Percentiles rank a stretch among this genome's conserved stretches.
Evolutionary conservation across 306 rosid species (phyloP).

Genomic region (Gastrolobium villosum): DNA sequence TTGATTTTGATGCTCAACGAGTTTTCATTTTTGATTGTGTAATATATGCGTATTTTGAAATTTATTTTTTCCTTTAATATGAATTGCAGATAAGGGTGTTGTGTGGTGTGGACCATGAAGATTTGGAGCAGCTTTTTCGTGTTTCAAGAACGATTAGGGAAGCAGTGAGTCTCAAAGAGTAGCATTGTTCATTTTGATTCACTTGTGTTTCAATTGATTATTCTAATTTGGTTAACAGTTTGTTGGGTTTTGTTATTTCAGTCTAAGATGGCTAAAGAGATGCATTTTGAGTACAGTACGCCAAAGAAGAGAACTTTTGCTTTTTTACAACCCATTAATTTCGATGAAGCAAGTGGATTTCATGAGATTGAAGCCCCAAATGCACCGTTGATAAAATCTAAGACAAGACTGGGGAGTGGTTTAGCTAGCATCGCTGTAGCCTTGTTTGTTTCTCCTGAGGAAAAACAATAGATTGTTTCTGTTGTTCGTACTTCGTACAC

Average conservation of each 20-base stretch:
- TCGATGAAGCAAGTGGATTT: no score
- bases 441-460: constrained; percentile 58
- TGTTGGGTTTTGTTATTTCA: constrained; percentile 50
- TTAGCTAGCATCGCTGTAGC: constrained; percentile 60
- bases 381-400: constrained; percentile 62
- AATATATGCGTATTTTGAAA: neutral
- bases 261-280: constrained; percentile 68
- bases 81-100: constrained; percentile 67
- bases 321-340: neutral
- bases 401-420: constrained; percentile 44
- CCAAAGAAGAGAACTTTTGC: constrained; percentile 65
- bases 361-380: constrained; percentile 77
- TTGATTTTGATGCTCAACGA: neutral
- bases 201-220: constrained; percentile 12
- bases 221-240: constrained; percentile 8
- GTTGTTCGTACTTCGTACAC: no score
- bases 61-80: neutral
- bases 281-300: constrained; percentile 79
- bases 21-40: neutral
- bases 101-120: constrained; percentile 84
- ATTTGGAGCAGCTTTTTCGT: constrained; percentile 68
- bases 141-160: constrained; percentile 74
- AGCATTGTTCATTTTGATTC: neutral
- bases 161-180: constrained; percentile 64
- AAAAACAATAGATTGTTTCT: constrained; percentile 44